Evolutionary conservation across 768 basidiomycete genomes (phyloP).

Genomic region (Fistulinella prunicolor): DNA sequence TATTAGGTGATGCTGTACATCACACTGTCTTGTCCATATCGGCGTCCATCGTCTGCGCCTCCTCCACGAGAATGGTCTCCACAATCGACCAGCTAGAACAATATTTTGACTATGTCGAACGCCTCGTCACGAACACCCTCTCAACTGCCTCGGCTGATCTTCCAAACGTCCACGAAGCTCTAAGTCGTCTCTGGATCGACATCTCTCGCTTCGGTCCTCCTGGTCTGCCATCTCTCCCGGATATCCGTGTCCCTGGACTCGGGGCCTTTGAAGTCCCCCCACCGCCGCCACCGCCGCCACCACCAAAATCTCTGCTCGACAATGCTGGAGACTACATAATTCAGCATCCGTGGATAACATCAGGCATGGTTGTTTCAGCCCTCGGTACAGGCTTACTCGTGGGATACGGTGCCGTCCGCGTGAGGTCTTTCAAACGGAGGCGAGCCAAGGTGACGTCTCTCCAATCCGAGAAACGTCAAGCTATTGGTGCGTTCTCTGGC

Average conservation of each 20-base stretch:
- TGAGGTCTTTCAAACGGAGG: conserved; percentile 22
- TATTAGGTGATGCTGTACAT: conserved; percentile 18
- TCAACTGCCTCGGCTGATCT: conserved; percentile 57
- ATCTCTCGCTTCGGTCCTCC: conserved; percentile 76
- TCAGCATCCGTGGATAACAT: conserved; percentile 60
- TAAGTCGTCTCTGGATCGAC: conserved; percentile 73
- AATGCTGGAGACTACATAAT: conserved; percentile 50
- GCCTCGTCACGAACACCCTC: conserved; percentile 54
- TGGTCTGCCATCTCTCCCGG: conserved; percentile 40
- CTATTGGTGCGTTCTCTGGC: conserved; percentile 36
- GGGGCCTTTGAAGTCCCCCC: conserved; percentile 74
- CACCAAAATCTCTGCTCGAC: conserved; percentile 45
- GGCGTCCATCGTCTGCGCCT: background rate
- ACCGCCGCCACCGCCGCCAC: conserved; percentile 54
- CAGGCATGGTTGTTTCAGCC: conserved; percentile 52
- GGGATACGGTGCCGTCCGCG: conserved; percentile 44
- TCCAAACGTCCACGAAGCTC: conserved; percentile 60
- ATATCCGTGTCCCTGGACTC: conserved; percentile 60
- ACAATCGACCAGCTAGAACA: conserved; percentile 68
- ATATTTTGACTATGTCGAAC: conserved; percentile 64
- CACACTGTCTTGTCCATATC: too few relatives aligned
- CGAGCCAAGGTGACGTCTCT: conserved; percentile 24
- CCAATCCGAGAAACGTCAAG: conserved; percentile 43
- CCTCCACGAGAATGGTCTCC: conserved; percentile 26
- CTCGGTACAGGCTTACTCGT: conserved; percentile 61